Conservation (phyloP, 139 green algal species). For the Desmodesmus armatus region DNA sequence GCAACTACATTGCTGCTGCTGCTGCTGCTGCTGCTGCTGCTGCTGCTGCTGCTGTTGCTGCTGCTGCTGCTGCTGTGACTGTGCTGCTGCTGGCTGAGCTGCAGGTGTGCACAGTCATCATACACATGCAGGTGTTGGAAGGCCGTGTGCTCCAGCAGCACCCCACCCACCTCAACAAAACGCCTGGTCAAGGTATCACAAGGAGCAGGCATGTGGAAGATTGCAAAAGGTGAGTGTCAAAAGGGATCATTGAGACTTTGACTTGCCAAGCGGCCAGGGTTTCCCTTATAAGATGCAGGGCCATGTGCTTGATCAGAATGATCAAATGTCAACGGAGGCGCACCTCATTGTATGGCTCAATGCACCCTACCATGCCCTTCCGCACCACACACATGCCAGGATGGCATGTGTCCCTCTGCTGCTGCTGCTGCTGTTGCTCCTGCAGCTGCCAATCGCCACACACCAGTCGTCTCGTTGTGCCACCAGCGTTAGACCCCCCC, state of each 20-base stretch:
- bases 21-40: not conserved
- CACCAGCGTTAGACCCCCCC: not conserved
- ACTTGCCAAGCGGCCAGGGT: too few relatives aligned
- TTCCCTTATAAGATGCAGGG: too few relatives aligned
- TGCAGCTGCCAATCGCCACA: not conserved
- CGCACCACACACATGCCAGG: too few relatives aligned
- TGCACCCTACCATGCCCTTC: too few relatives aligned
- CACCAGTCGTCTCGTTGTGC: not conserved
- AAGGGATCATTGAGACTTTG: too few relatives aligned
- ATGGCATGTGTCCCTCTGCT: not conserved
- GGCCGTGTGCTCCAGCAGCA: conserved; percentile 10
- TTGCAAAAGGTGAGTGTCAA: too few relatives aligned
- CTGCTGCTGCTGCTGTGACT: conserved; percentile 4
- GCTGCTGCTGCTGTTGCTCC: not conserved
- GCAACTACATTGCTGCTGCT: conserved; percentile 17
- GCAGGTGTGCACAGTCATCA: conserved; percentile 14
- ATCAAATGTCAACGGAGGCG: too few relatives aligned
- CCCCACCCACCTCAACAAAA: not conserved
- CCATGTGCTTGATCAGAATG: too few relatives aligned
- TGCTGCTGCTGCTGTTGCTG: not conserved
- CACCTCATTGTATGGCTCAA: too few relatives aligned
- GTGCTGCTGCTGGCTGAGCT: conserved; percentile 20
- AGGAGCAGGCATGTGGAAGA: too few relatives aligned
- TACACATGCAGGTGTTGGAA: conserved; percentile 16
- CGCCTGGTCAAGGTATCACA: conserved; percentile 17